Base-by-base conservation (phyloP, 176 grass and related monocot genomes). In the Triticum dicoccoides region DNA sequence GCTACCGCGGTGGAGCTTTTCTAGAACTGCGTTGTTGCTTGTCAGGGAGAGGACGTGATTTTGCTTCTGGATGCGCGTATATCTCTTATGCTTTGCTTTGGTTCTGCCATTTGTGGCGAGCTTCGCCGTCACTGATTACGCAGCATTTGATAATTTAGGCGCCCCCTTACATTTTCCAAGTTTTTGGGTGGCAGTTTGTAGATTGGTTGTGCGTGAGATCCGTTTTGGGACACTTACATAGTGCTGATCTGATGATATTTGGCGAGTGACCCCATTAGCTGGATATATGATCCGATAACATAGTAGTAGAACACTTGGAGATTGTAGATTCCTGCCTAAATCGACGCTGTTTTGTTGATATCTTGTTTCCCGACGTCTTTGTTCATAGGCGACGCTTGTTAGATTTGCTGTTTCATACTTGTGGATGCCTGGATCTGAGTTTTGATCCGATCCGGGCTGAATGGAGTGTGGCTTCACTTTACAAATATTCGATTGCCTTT, bases 301-400 rank as follows among this genome's bases (percentile, higher is more conserved):
- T 32, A 35, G 58, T 72, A 21, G 14, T 30, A 30, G 51, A n/a
- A 17, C 2, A 51, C 66, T 14, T 33, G 17, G 51, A 79, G 58
- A 20, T 73, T 33, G 86, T 6, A 30, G 4, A 76, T 56, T 77
- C 65, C 21, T 39, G 15, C 18, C 4, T 3, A 41, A 79, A 54
- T 56, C 29, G 23, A 18, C 38, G 47, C 2, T 75, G 41, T 58
- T 15, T 32, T 65, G 37, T 66, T 25, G 44, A 73, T 76, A 33
- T 83, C 68, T 68, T 79, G 44, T 33, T 79, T 58, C 1, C 25
- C 44, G 78, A 27, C 54, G 65, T 82, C 38, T 72, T 41, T 82
- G 77, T 81, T 80, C 5, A 10, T 54, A 20, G 5, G 29, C 63
- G 14, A 73, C 9, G 30, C 35, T 65, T 25, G 24, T 69, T 39